phyloP scores from a whole-genome alignment of 2,329 filamentous ascomycete species.

The Zalaria obscura region DNA sequence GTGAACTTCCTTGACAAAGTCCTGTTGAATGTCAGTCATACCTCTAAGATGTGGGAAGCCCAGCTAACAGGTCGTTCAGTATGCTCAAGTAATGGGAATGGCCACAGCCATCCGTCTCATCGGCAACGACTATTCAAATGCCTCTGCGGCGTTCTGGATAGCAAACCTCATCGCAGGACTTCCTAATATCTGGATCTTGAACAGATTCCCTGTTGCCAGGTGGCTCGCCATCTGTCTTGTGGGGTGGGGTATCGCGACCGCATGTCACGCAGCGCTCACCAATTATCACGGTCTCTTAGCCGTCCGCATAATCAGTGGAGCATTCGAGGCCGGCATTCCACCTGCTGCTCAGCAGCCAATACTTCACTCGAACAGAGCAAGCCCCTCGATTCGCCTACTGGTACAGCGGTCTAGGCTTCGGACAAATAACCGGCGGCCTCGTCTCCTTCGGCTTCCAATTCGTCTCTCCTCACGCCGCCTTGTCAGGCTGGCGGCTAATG shows the following conservation, averaged over 20 bases:
- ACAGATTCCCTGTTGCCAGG: slow-evolving; percentile 44
- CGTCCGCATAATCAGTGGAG: slow-evolving; percentile 49
- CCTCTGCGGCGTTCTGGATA: slow-evolving; percentile 49
- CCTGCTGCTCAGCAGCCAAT: slow-evolving; percentile 53
- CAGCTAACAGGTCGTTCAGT: slow-evolving; percentile 31
- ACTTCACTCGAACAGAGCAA: slow-evolving; percentile 50
- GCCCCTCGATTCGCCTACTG: slow-evolving; percentile 12
- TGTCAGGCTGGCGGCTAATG: slow-evolving; percentile 12
- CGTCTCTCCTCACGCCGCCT: slow-evolving; percentile 7
- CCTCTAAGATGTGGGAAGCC: not conserved
- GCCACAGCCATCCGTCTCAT: slow-evolving; percentile 37
- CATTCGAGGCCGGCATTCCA: slow-evolving; percentile 56
- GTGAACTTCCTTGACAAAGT: slow-evolving; percentile 53
- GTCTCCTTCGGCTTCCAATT: slow-evolving; percentile 38
- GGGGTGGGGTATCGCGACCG: slow-evolving; percentile 46
- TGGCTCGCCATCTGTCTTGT: slow-evolving; percentile 45
- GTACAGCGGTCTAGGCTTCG: slow-evolving; percentile 61
- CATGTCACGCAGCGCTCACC: slow-evolving; percentile 43
- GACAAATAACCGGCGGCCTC: slow-evolving; percentile 56
- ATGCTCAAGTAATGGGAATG: slow-evolving; percentile 53
- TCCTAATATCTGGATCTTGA: slow-evolving; percentile 40
- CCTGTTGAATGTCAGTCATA: slow-evolving; percentile 40
- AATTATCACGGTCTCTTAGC: slow-evolving; percentile 44
- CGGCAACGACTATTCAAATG: slow-evolving; percentile 48
- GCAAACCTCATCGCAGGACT: slow-evolving; percentile 45